A percentile compares a stretch with the other conserved stretches of the same genome.
phyloP scores from a whole-genome alignment of 306 rosid species.

The Cucumis melo region DNA sequence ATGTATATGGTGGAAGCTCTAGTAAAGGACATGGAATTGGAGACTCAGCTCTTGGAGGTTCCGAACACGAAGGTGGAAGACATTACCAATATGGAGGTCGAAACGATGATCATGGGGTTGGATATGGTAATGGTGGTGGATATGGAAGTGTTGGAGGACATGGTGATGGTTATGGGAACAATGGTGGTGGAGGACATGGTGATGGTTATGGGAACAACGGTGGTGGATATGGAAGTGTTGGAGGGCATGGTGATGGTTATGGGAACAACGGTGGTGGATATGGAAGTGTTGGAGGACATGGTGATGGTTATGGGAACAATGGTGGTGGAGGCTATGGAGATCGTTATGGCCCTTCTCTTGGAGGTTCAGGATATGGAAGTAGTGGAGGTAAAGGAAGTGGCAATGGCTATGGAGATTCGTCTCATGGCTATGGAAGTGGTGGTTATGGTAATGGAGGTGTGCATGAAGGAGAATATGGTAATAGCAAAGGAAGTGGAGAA shows the following conservation, averaged over 20 bases:
- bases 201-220: neutral
- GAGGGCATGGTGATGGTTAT: neutral
- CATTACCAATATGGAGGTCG: too few species aligned
- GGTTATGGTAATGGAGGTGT: conserved; percentile 19
- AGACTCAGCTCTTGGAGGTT: conserved; percentile 20
- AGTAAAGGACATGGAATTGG: conserved; percentile 21
- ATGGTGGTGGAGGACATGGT: neutral
- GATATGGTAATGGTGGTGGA: conserved; percentile 8
- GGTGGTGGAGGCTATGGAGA: neutral
- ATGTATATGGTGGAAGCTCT: neutral
- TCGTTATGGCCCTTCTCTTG: conserved; percentile 1
- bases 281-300: neutral
- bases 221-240: conserved; percentile 8
- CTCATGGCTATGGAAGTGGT: neutral
- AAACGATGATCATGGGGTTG: neutral
- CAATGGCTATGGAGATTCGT: neutral
- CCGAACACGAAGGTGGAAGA: conserved; percentile 11
- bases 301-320: neutral
- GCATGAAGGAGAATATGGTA: conserved; percentile 32
- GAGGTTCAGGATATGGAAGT: neutral
- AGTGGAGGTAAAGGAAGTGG: neutral
- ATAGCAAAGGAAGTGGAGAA: conserved; percentile 24
- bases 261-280: neutral
- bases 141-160: conserved; percentile 18
- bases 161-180: too few species aligned